Evolutionary conservation across 1,284 basidiomycete genomes (phyloP), one percentile per base, ranked within the genome.

Genomic region (Polyporus tsugae): DNA sequence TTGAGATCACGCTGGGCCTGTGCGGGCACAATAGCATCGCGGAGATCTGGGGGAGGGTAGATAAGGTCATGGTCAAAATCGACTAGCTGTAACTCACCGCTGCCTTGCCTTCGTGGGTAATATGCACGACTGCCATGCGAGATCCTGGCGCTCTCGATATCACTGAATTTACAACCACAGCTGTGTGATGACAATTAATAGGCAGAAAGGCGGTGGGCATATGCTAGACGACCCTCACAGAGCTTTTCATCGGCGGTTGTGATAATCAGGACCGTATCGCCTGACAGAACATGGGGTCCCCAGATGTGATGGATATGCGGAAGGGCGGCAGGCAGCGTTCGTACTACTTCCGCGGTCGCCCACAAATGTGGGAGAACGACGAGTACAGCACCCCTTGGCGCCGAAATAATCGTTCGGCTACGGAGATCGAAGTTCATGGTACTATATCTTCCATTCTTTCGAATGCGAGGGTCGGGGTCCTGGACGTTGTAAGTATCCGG

Each of bases 1-100:
- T 87, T 7, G 86, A 90, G 72, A 80, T 87, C 46, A 83, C 85
- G 7, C 78, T 88, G 67, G 85, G 85, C 2, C 72, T 86, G 11
- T 76, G 78, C 22, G 84, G 84, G 15, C 82, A 80, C 71, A 79
- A 76, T 46, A 76, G 69, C 52, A 61, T 87, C 15, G 68, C 72
- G 19, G 82, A 83, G 63, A 79, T 85, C 38, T 75, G 76, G 65
- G 80, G 77, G 25, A 79, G 76, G 66, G 72, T 25, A 22, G 59
- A 44, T 19, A 33, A 41, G 25, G 39, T 60, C 59, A 60, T 42
- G 39, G 59, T 42, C 39, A 60, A 60, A 36, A 25, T 60, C 39
- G 59, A 60, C 19, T 58, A 38, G 55, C 17, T 9, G 33, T 33
- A 55, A 15, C 15, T 25, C 22, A 22, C 22, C 13, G 29, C 15